Conservation (phyloP, 768 basidiomycete species). For the Hypholoma fasciculare region DNA sequence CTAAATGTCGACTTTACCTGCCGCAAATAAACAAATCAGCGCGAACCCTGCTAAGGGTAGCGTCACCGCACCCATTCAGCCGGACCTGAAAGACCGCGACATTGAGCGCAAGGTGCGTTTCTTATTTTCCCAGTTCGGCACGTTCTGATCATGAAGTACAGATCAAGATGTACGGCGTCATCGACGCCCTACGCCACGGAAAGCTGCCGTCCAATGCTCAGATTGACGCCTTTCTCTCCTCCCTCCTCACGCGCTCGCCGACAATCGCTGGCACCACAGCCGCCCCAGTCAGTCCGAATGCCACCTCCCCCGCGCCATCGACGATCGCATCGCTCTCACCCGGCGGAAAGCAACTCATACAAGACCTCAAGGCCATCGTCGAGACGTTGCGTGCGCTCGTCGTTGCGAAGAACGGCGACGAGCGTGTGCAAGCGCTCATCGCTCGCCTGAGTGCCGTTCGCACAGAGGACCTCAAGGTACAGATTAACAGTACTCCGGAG, state of each 20-base stretch:
- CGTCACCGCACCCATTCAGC: slow-evolving; percentile 70
- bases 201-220: slow-evolving; percentile 80
- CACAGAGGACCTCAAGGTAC: slow-evolving; percentile 18
- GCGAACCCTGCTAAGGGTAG: slow-evolving; percentile 54
- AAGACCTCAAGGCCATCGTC: slow-evolving; percentile 79
- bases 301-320: slow-evolving; percentile 14
- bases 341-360: slow-evolving; percentile 74
- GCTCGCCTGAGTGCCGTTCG: slow-evolving; percentile 75
- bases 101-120: slow-evolving; percentile 69
- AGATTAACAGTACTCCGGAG: slow-evolving; percentile 65
- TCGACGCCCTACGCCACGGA: slow-evolving; percentile 79
- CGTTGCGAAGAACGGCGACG: slow-evolving; percentile 81
- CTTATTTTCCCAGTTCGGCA: background rate
- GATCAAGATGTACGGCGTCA: slow-evolving; percentile 78
- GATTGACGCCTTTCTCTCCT: slow-evolving; percentile 70
- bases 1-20: slow-evolving; percentile 43
- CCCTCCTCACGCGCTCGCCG: slow-evolving; percentile 63
- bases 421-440: slow-evolving; percentile 89
- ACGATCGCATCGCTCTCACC: slow-evolving; percentile 57
- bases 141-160: slow-evolving; percentile 15
- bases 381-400: slow-evolving; percentile 73
- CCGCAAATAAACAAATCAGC: slow-evolving; percentile 61
- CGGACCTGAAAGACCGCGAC: slow-evolving; percentile 62
- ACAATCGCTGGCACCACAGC: slow-evolving; percentile 66
- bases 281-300: slow-evolving; percentile 54